Base-by-base conservation (phyloP, 2,329 filamentous ascomycete species). In the Monilinia fructigena region DNA sequence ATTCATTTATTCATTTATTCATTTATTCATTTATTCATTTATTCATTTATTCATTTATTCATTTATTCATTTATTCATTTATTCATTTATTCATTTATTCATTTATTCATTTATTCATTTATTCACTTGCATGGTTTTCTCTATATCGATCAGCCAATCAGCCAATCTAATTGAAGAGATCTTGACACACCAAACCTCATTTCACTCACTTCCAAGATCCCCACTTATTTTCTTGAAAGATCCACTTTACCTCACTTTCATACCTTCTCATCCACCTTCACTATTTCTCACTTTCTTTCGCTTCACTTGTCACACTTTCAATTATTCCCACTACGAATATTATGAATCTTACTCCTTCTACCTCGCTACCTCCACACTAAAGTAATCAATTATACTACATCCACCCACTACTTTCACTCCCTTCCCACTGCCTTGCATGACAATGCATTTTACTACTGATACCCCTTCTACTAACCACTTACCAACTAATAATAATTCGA, bases 181-280 rank as follows among this genome's bases (percentile, higher is more conserved):
- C 4, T 35, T 23, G 42, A 59, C 56, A 42, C 56, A 40, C 56
- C 56, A 59, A 47, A 48, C 26, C 42, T 59, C 42, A 48, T 23
- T 35, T 48, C n/a, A 59, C 20, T 26, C 26, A 35, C 26, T 35
- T 35, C 4, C 31, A 6, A 6, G 6, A 0, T 0, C 26, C 56
- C 56, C 28, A 59, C 28, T 48, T 1, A 20, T 47, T 35, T 35
- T 35, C 31, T 35, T 7, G 5, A 7, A 35, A 35, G 31, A 47
- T 47, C 18, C 42, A 20, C 4, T 23, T 23, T 7, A 14, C 6
- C 10, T 35, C 56, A 23, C 56, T 48, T 48, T 35, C 28, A 28
- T 28, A 28, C 28, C 4, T 28, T 28, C 28, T 2, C 28, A 28
- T 28, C 20, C 23, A 23, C 10, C 20, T 10, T 40, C 16, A 40